Evolutionary conservation across 23 red algal genomes (phyloP), one percentile per base, ranked within the genome.

Genomic region (Chondrus crispus): DNA sequence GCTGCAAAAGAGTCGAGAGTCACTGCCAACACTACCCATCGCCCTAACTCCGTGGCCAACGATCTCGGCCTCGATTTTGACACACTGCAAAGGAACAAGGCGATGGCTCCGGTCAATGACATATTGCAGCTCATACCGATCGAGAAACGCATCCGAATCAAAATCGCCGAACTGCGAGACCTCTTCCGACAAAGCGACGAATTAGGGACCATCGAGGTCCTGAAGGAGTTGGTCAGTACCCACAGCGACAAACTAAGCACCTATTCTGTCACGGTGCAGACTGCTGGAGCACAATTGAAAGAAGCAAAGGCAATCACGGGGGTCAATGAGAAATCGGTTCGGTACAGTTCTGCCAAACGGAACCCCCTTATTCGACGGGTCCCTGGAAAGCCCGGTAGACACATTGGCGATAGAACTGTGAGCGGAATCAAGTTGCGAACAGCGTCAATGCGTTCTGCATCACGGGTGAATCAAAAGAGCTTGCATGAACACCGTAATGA

Each of bases 21-120:
- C 60, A 37, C 46, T 10, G 11, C 40, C 13, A 33, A 53, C 12
- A 74, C 74, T 45, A n/a, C n/a, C n/a, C n/a, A n/a, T n/a, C n/a
- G n/a, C n/a, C n/a, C n/a, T n/a, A n/a, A n/a, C n/a, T n/a, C n/a
- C n/a, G n/a, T n/a, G n/a, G n/a, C n/a, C n/a, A n/a, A n/a, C n/a
- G 87, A 64, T 13, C 74, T 90, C 14, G 87, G 57, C 26, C 66
- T 87, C 63, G 84, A 87, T 35, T 87, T 71, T 30, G 84, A 87
- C 66, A 53, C 84, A 4, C 9, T 87, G 26, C 60, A 62, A 16
- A 62, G 84, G 39, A 52, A 66, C 2, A 32, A 22, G 20, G 43
- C 49, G 19, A 24, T 5, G 2, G 44, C 18, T 57, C n/a, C n/a
- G n/a, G n/a, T n/a, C n/a, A 54, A 66, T 62, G 46, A 90, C 14